Base-by-base conservation (phyloP, 202 grass and related monocot species). In the Thinopyrum obtusiflorum region DNA sequence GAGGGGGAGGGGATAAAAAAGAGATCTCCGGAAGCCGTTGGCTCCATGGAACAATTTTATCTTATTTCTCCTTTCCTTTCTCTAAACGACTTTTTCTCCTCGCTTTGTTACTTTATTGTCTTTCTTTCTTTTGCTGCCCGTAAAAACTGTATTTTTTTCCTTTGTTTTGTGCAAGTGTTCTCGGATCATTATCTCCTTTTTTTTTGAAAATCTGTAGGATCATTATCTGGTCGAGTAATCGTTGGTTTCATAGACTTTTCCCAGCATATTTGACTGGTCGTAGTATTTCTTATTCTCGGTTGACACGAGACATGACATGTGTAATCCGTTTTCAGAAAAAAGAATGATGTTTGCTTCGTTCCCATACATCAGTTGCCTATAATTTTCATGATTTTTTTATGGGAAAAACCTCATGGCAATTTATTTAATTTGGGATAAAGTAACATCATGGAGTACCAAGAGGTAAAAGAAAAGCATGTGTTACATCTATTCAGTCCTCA, bases 11-110 rank as follows among this genome's bases (percentile, higher is more conserved):
- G 79, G 65, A 81, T 81, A 68, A 82, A 25, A 33, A 35, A 55
- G 77, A 47, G 65, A 82, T 82, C 79, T 17, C n/a, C 65, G 10
- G 65, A 33, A 53, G 40, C 62, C 62, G 78, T 80, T 65, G 61
- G 61, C 77, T 65, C 14, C 21, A 42, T 26, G 55, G 21, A 64
- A 61, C 14, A 20, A 39, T 64, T 64, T 80, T 64, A 61, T 26
- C 17, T 42, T 61, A 7, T 44, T 29, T 29, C 7, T 6, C 2
- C 26, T 27, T 68, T 74, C 7, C 3, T 73, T 49, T 46, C 24
- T 42, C 25, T 29, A 18, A 42, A 46, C 77, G 24, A 80, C 60
- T 23, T 67, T 31, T 66, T 49, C 61, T 74, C 40, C 40, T 49
- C 6, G 6, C 24, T 74, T 74, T 47, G 24, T 49, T 32, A 24